Evolutionary conservation across 2,329 filamentous ascomycete species (phyloP), one percentile per base, ranked within the genome.

Genomic region (Colletotrichum lindemuthianum): DNA sequence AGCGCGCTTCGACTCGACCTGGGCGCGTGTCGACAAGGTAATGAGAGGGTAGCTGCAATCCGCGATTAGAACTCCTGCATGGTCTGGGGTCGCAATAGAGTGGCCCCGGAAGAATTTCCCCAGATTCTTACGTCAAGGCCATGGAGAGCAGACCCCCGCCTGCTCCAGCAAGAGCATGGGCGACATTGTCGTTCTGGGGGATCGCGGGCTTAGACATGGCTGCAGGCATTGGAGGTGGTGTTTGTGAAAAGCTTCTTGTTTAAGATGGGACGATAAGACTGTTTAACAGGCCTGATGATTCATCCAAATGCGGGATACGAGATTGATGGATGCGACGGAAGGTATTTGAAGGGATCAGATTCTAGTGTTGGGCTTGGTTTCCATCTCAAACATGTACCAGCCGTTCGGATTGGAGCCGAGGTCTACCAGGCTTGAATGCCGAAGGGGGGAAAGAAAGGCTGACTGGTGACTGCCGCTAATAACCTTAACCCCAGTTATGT

Each of bases 141-240:
- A 98, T 99, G 71, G 96, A 97, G 64, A 98, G 82, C 63, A 99
- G 90, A 65, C 96, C 96, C 70, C 96, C 96, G 70, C 96, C 96
- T 54, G 94, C 92, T 70, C 95, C 95, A 60, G 94, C 92, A 64
- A 98, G 87, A 66, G 95, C 95, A 81, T 98, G 95, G 61, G 95
- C 93, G 75, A 98, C 93, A 83, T 97, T 97, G 84, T 98, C 95
- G 76, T 94, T 96, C 74, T 96, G 93, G 67, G 94, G 92, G 49
- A 90, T 81, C 50, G 88, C 86, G 49, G 89, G 82, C 70, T 90
- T 90, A 60, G 83, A 82, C 74, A 77, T 75, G 50, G 41, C 55
- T 53, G 49, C 53, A 41, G 12, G 16, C 39, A 37, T 56, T 43
- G 33, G 47, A 45, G 24, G 5, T 43, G 41, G 36, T 59, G 40